Percentiles rank a stretch among this genome's conserved stretches.
These are phyloP conservation scores for Adansonia rubrostipa DNA, from an alignment of 441 rosid genomes.

Conservation along the genomic window DNA sequence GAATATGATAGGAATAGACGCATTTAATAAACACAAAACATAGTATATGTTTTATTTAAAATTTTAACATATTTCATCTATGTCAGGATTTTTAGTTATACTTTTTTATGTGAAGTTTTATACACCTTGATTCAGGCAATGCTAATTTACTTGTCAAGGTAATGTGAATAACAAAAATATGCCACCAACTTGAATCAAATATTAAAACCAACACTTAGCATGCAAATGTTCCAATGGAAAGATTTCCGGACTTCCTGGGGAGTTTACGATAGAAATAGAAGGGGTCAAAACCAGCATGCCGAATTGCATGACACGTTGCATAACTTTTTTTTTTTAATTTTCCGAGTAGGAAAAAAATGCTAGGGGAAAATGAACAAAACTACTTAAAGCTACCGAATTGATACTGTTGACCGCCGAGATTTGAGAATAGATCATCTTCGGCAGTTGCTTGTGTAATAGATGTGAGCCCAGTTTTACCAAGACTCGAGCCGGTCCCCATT, in stretches of 20 bases:
- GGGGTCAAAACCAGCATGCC: conserved; percentile 24
- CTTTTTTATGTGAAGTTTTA: too few relatives aligned
- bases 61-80: too few relatives aligned
- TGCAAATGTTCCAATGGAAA: background rate
- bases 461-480: conserved; percentile 59
- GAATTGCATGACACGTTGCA: background rate
- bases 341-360: conserved; percentile 35
- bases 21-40: too few relatives aligned
- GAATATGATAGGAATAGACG: too few relatives aligned
- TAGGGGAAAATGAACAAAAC: conserved; percentile 27
- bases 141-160: background rate
- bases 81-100: too few relatives aligned
- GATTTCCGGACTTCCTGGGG: background rate
- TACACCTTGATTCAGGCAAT: background rate
- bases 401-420: conserved; percentile 62
- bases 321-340: background rate
- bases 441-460: conserved; percentile 46
- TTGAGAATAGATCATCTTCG: conserved; percentile 73
- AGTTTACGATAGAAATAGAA: background rate
- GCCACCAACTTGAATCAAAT: conserved; percentile 11
- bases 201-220: background rate
- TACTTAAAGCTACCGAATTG: conserved; percentile 68
- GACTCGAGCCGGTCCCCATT: conserved; percentile 86
- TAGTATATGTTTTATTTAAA: too few relatives aligned
- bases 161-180: background rate